phyloP scores from a whole-genome alignment of 495 filamentous ascomycete genomes.

The Aspergillus indologenus region DNA sequence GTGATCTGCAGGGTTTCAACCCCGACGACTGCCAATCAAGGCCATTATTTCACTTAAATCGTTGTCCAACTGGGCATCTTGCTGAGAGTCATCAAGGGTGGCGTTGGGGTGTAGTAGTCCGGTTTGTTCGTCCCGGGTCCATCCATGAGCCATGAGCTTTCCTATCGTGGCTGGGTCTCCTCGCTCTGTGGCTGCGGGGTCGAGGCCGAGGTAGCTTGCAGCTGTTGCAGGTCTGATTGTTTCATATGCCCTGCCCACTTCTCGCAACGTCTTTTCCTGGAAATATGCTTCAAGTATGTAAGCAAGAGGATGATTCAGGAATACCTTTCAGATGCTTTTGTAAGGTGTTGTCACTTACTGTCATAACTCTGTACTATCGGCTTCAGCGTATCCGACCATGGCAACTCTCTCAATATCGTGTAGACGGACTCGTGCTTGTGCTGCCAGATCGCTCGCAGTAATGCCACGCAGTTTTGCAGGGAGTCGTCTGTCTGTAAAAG shows the following conservation, averaged over 20 bases:
- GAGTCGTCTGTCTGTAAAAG: slow-evolving; percentile 38
- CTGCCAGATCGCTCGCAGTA: slow-evolving; percentile 52
- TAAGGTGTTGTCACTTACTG: slow-evolving; percentile 24
- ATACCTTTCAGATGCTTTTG: background rate
- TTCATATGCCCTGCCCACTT: slow-evolving; percentile 48
- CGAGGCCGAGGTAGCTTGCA: slow-evolving; percentile 47
- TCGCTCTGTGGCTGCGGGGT: slow-evolving; percentile 28
- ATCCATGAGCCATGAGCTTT: slow-evolving; percentile 43
- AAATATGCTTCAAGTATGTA: slow-evolving; percentile 33
- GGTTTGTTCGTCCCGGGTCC: slow-evolving; percentile 43
- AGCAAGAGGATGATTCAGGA: slow-evolving; percentile 6
- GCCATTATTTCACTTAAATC: slow-evolving; percentile 35
- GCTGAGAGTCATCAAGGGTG: slow-evolving; percentile 26
- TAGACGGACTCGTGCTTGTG: slow-evolving; percentile 44
- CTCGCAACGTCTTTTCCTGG: slow-evolving; percentile 45
- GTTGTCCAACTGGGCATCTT: slow-evolving; percentile 23
- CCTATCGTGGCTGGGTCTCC: slow-evolving; percentile 33
- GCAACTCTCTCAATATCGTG: slow-evolving; percentile 35
- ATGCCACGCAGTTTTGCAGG: slow-evolving; percentile 42
- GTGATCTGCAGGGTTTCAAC: slow-evolving; percentile 11
- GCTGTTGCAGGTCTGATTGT: slow-evolving; percentile 45
- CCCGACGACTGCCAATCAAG: slow-evolving; percentile 30
- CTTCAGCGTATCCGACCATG: slow-evolving; percentile 41
- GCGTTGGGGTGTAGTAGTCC: slow-evolving; percentile 40
- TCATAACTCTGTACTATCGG: slow-evolving; percentile 44